Conservation (phyloP, 768 basidiomycete genomes). For the Termitomyces sp. region DNA sequence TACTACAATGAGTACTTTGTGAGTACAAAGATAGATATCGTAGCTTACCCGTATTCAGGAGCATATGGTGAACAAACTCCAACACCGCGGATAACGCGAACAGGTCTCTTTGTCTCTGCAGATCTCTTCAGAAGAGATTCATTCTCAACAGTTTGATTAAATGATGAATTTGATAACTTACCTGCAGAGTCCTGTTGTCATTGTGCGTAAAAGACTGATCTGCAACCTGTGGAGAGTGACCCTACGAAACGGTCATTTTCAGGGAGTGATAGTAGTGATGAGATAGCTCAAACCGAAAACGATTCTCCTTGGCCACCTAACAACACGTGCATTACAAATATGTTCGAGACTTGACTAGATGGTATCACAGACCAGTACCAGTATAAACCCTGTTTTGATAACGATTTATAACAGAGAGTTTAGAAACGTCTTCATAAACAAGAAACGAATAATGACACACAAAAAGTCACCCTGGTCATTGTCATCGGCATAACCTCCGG, state of each 20-base stretch:
- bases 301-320: conserved; percentile 17
- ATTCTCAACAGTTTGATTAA: background rate
- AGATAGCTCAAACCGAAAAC: conserved; percentile 10
- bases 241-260: conserved; percentile 10
- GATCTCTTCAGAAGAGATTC: conserved; percentile 20
- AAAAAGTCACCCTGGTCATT: conserved; percentile 30
- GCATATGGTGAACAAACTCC: conserved; percentile 23
- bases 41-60: conserved; percentile 24
- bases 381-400: conserved; percentile 28
- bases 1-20: background rate
- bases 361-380: conserved; percentile 26
- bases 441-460: conserved; percentile 14
- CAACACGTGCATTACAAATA: background rate
- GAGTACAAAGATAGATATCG: background rate
- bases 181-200: conserved; percentile 28
- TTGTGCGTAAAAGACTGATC: conserved; percentile 31
- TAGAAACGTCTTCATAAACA: background rate
- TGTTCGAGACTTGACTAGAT: background rate
- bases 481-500: conserved; percentile 36
- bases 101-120: conserved; percentile 22
- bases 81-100: conserved; percentile 36
- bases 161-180: conserved; percentile 1
- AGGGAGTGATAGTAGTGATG: background rate
- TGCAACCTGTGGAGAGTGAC: conserved; percentile 14
- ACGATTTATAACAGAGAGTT: background rate